Base-by-base conservation (phyloP, 768 basidiomycete genomes). In the Tulasnella sp. region DNA sequence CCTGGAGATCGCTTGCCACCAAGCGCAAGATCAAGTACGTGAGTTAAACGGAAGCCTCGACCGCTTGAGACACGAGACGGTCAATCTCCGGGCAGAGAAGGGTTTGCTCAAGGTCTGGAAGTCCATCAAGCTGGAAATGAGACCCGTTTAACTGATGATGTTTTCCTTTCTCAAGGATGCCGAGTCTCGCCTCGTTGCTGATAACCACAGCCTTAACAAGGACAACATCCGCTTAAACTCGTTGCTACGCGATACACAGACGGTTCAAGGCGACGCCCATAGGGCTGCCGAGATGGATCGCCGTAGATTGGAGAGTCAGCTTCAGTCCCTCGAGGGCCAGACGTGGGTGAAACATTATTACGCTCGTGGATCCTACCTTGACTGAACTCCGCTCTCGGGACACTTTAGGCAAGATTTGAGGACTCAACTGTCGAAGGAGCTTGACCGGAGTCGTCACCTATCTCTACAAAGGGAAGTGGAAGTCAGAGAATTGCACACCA, bases 1-100 rank as follows among this genome's bases (percentile, higher is more conserved):
- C 27, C 73, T 83, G 49, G 89, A 92, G 63, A 83, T 90, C 60
- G 82, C 87, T 64, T 83, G 79, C 61, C 77, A 78, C 62, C 78
- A 85, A 56, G 78, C 83, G 34, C 73, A 79, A 15, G 84, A 87
- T 45, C 84, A 88, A 45, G 73, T 87, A 9, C 74, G 80, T 21
- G 70, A 75, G 5, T 75, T 81, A 2, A 81, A 79, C 62, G 74
- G 78, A 24, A 76, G 78, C 22, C 72, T 84, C 15, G 90, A 93
- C 62, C 83, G 87, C 59, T 73, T 92, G 41, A 81, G 89, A 9
- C 89, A 87, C 64, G 93, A 97, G 65, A 80, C 77, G 63, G 86
- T 88, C 2, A 93, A 89, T 68, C 78, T 96, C 17, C 82, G 86
- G 44, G 92, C 92, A 0, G 94, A 98, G 77, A 93, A 91, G 75